Evolutionary conservation across 306 rosid genomes (phyloP).

Genomic region (Quercus suber): DNA sequence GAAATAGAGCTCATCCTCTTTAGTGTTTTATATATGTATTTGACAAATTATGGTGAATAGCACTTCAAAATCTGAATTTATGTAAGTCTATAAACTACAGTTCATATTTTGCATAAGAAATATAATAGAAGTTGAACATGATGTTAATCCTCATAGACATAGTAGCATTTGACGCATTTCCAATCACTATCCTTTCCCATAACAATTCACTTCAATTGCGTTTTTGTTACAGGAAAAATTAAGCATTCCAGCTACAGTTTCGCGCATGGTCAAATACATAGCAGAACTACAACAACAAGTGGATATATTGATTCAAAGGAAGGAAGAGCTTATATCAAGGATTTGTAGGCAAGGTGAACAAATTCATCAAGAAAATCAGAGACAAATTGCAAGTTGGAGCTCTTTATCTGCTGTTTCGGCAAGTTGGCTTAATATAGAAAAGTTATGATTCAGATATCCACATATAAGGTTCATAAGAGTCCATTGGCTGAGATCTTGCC

Average conservation of each 20-base stretch:
- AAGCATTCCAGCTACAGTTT: constrained; percentile 67
- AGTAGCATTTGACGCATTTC: neutral
- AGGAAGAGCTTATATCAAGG: constrained; percentile 42
- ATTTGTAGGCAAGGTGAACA: constrained; percentile 15
- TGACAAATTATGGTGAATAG: too few species aligned
- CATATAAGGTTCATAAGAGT: constrained; percentile 16
- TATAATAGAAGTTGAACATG: neutral
- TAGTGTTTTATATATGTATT: too few species aligned
- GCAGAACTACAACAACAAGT: constrained; percentile 62
- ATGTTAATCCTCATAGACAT: too few species aligned
- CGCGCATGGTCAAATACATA: constrained; percentile 51
- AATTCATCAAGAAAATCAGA: neutral
- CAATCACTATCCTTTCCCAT: neutral
- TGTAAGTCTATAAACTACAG: too few species aligned
- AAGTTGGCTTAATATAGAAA: constrained; percentile 42
- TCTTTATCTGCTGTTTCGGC: constrained; percentile 45
- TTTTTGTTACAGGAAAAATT: constrained; percentile 43
- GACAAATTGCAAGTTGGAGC: neutral
- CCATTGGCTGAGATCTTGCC: constrained; percentile 41
- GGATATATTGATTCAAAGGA: constrained; percentile 45
- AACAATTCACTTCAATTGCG: neutral
- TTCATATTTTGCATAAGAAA: too few species aligned
- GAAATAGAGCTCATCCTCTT: too few species aligned
- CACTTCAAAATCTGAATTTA: too few species aligned
- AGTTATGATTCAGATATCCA: constrained; percentile 51